Base-by-base conservation (phyloP, 768 basidiomycete genomes). In the Calocybe gangraenosa region DNA sequence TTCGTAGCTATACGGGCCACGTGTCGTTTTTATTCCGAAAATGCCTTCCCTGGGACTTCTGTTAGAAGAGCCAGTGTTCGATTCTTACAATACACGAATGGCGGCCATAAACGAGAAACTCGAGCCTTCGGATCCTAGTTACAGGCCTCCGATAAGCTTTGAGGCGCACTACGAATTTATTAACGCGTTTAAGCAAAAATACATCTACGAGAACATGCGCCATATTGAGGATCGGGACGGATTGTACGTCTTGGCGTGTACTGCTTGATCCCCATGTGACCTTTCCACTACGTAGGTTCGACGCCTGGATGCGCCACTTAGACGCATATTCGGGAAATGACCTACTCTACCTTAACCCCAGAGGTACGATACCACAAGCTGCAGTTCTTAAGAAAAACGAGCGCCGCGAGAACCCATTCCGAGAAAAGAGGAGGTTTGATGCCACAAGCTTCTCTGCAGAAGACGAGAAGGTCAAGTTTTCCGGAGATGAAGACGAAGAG, bases 41-140 rank as follows among this genome's bases (percentile, higher is more conserved):
- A 95, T 97, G 71, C 96, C 96, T 10, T 86, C 93, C 2, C 75
- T 99, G 14, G 96, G 96, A 10, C 76, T 99, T 3, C 70, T 99
- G 18, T 79, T 99, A 19, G 92, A 98, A 66, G 75, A 88, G 53
- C 89, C 89, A 2, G 75, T 91, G 44, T 92, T 89, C 54, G 78
- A 83, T 39, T 79, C 78, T 5, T 94, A 92, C 65, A 90, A 89
- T 61, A 66, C 67, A 39, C 75, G 74, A 46, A 72, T 87, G 52
- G 62, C 53, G 3, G 58, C 52, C 15, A 66, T 69, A 39, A 82
- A 77, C 56, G 72, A 75, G 42, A 78, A 76, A 46, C 62, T 82
- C 23, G 61, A 76, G 36, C 66, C 73, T 7, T 64, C 70, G 5
- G 73, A 86, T 56, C 63, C 72, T 32, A 81, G 86, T 34, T 84